These are phyloP conservation scores for Cyberlindnera amylophila DNA, from an alignment of 805 yeast species.

Conservation along the genomic window DNA sequence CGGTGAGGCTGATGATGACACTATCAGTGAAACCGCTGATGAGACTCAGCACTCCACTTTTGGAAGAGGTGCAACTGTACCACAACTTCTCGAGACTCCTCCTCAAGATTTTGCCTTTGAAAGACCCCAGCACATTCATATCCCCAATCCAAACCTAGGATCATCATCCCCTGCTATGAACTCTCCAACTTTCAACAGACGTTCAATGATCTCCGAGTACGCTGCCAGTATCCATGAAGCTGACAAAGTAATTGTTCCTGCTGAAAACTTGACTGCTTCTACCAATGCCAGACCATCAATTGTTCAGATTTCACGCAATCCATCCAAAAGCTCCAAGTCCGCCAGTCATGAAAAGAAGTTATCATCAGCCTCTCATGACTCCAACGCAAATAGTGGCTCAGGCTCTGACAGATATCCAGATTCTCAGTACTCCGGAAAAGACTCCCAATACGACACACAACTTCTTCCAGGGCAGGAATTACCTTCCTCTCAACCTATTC, in stretches of 20 bases:
- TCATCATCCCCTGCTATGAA: neutral
- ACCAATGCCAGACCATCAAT: constrained; percentile 16
- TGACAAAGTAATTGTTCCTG: constrained; percentile 17
- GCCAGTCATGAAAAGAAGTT: constrained; percentile 7
- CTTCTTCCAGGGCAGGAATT: neutral
- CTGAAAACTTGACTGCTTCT: neutral
- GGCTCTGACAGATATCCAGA: constrained; percentile 15
- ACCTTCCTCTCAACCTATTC: neutral
- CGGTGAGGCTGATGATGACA: neutral
- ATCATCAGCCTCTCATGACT: constrained; percentile 3
- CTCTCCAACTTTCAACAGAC: constrained; percentile 17
- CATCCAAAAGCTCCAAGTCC: constrained; percentile 8
- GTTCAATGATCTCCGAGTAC: constrained; percentile 27
- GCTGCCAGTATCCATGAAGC: constrained; percentile 27
- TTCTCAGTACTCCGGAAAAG: constrained; percentile 13
- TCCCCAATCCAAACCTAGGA: neutral
- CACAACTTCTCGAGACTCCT: neutral
- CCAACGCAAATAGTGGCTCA: constrained; percentile 4
- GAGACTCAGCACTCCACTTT: too few species aligned
- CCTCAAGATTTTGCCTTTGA: constrained; percentile 7
- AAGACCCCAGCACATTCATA: constrained; percentile 1
- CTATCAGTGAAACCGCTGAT: neutral
- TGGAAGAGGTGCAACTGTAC: too few species aligned
- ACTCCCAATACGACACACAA: constrained; percentile 6
- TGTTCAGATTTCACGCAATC: constrained; percentile 16